Evolutionary conservation across 1,284 basidiomycete species (phyloP).

Genomic region (Ustilago sp.): DNA sequence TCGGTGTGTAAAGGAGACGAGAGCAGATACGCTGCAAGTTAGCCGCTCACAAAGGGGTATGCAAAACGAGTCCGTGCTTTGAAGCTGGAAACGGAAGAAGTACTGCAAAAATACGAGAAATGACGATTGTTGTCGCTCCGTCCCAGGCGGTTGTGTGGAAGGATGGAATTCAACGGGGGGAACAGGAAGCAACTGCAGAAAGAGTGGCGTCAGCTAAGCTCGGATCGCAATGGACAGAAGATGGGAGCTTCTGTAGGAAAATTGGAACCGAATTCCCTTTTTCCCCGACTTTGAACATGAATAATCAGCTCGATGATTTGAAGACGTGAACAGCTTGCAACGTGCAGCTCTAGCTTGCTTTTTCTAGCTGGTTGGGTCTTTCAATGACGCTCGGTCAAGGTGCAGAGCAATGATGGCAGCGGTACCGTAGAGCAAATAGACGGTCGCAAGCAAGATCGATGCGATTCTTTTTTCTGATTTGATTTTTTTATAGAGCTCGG

Average conservation of each 20-base stretch:
- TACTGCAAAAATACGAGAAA: not conserved
- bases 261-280: not conserved
- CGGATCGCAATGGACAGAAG: constrained; percentile 2
- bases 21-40: not conserved
- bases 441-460: constrained; percentile 7
- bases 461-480: constrained; percentile 32
- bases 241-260: not conserved
- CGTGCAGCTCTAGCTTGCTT: too few relatives aligned
- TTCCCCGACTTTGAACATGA: too few relatives aligned
- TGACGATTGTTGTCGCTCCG: not conserved
- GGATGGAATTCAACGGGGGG: not conserved
- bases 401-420: too few relatives aligned
- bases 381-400: too few relatives aligned
- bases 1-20: not conserved
- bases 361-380: too few relatives aligned
- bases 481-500: constrained; percentile 35
- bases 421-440: too few relatives aligned
- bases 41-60: not conserved
- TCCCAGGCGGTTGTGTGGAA: not conserved
- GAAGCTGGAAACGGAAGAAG: not conserved
- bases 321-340: too few relatives aligned
- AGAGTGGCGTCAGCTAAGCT: constrained; percentile 2
- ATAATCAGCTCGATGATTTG: too few relatives aligned
- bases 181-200: not conserved
- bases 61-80: not conserved